Evolutionary conservation across 257 asterid genomes (phyloP).

Genomic region (Knoxia roxburghii): DNA sequence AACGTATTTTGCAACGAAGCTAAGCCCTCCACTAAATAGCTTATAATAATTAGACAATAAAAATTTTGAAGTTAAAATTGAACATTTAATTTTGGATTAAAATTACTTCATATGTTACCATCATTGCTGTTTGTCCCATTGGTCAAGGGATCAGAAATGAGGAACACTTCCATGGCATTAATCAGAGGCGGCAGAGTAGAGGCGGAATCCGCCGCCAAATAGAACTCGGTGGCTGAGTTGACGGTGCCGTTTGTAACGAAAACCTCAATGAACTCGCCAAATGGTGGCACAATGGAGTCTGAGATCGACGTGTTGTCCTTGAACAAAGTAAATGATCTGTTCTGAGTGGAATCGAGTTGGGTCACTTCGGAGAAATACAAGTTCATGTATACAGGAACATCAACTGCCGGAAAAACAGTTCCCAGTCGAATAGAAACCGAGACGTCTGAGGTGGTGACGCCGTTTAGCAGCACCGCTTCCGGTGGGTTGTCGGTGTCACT

Average conservation of each 20-base stretch:
- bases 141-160: slow-evolving; percentile 23
- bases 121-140: slow-evolving; percentile 38
- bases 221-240: slow-evolving; percentile 25
- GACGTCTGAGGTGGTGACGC: slow-evolving; percentile 25
- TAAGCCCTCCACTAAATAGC: slow-evolving; percentile 38
- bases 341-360: slow-evolving; percentile 22
- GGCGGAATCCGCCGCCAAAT: slow-evolving; percentile 29
- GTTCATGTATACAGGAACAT: slow-evolving; percentile 30
- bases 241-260: slow-evolving; percentile 17
- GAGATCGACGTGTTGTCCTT: slow-evolving; percentile 18
- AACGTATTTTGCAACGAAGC: slow-evolving; percentile 31
- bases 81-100: no score
- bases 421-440: slow-evolving; percentile 17
- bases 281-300: slow-evolving; percentile 32
- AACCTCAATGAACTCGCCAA: slow-evolving; percentile 14
- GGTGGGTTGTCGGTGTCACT: slow-evolving; percentile 49
- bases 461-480: slow-evolving; percentile 28
- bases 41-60: no score
- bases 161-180: slow-evolving; percentile 52
- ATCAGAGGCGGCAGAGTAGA: slow-evolving; percentile 65
- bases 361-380: slow-evolving; percentile 54
- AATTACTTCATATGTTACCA: no score
- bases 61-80: no score
- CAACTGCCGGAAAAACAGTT: slow-evolving; percentile 25
- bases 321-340: slow-evolving; percentile 31